A percentile compares a stretch with the other conserved stretches of the same genome.
phyloP scores from a whole-genome alignment of 805 yeast species.

The Blastobotrys mokoenaii region DNA sequence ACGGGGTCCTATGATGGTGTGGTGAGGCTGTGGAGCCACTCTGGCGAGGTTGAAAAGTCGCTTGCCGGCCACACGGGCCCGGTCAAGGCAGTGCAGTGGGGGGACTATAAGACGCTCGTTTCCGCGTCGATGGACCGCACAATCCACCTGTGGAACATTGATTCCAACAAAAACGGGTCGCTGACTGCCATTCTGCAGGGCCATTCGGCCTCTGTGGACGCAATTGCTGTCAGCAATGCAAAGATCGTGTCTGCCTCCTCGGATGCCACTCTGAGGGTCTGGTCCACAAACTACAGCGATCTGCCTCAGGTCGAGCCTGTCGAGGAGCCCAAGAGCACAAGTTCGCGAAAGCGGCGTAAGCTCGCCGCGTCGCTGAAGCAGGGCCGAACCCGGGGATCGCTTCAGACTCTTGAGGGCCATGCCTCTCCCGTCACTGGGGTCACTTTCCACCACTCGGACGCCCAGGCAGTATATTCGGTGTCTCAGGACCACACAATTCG shows the following conservation, averaged over 20 bases:
- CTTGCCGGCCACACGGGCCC: slow-evolving; percentile 85
- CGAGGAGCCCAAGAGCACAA: slow-evolving; percentile 42
- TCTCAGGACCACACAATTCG: slow-evolving; percentile 92
- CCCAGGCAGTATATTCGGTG: slow-evolving; percentile 83
- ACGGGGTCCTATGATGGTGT: slow-evolving; percentile 94
- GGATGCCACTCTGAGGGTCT: slow-evolving; percentile 71
- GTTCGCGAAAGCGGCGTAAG: slow-evolving; percentile 83
- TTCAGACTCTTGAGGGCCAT: slow-evolving; percentile 73
- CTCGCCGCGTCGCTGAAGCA: slow-evolving; percentile 63
- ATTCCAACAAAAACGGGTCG: slow-evolving; percentile 36
- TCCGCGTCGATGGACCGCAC: slow-evolving; percentile 87
- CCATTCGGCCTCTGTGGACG: slow-evolving; percentile 80
- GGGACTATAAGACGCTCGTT: slow-evolving; percentile 64
- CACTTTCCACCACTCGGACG: slow-evolving; percentile 61
- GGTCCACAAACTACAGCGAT: slow-evolving; percentile 84
- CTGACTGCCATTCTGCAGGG: slow-evolving; percentile 83
- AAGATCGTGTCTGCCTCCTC: slow-evolving; percentile 75
- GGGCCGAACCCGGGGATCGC: slow-evolving; percentile 73
- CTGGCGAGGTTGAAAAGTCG: slow-evolving; percentile 74
- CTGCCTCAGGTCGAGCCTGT: slow-evolving; percentile 55
- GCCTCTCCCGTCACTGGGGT: slow-evolving; percentile 82
- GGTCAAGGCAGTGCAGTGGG: slow-evolving; percentile 73
- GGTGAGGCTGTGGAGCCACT: slow-evolving; percentile 77
- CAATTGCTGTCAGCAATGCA: slow-evolving; percentile 49
- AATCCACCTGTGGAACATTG: slow-evolving; percentile 78